A percentile compares a stretch with the other conserved stretches of the same genome.
Evolutionary conservation across 176 grass and related monocot species (phyloP).

Genomic region (Eleusine indica): DNA sequence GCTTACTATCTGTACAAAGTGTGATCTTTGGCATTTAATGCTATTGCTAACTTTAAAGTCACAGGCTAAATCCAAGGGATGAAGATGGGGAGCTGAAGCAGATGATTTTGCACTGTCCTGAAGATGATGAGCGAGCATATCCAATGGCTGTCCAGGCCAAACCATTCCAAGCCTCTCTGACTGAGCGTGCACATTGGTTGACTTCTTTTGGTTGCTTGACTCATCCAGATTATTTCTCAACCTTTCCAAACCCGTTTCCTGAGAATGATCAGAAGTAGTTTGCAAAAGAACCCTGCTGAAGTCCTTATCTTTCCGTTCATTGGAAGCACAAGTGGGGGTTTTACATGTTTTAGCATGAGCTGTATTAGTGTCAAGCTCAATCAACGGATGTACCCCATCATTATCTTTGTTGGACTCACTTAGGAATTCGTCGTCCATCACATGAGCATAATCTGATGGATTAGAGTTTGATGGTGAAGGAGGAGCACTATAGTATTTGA

Average conservation of each 20-base stretch:
- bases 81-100: neutral
- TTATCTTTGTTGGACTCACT: slow-evolving; percentile 54
- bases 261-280: neutral
- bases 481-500: slow-evolving; percentile 64
- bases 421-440: slow-evolving; percentile 53
- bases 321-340: neutral
- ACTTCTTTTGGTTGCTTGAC: neutral
- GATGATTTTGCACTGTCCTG: slow-evolving; percentile 23
- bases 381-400: slow-evolving; percentile 48
- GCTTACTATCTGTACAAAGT: slow-evolving; percentile 80
- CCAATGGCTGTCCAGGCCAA: slow-evolving; percentile 46
- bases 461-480: slow-evolving; percentile 67
- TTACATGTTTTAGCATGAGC: too few species aligned
- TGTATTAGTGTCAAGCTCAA: slow-evolving; percentile 12
- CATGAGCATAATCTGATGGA: slow-evolving; percentile 47
- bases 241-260: too few species aligned
- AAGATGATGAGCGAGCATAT: slow-evolving; percentile 40
- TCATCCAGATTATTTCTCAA: slow-evolving; percentile 18
- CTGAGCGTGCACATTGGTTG: slow-evolving; percentile 38
- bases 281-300: slow-evolving; percentile 9
- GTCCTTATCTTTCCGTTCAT: slow-evolving; percentile 5
- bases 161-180: slow-evolving; percentile 27
- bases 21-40: slow-evolving; percentile 44
- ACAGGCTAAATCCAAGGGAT: slow-evolving; percentile 1
- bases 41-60: slow-evolving; percentile 34